Evolutionary conservation across 192 early-diverging fungal genomes (phyloP).

Genomic region (Coemansia sp.): DNA sequence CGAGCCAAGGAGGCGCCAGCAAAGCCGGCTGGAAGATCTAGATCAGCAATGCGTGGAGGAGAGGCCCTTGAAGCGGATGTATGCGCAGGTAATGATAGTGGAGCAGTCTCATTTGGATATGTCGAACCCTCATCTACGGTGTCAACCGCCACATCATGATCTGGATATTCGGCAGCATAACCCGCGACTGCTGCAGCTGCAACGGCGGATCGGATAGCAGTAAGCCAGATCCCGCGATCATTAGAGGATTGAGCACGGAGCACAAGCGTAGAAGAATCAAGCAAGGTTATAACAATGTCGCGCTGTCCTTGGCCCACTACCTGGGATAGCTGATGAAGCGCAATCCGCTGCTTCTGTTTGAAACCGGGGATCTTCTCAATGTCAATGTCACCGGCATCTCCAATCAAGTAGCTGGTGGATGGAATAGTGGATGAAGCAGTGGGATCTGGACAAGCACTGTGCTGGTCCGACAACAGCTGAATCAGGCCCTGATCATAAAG

Average conservation of each 20-base stretch:
- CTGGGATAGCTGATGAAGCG: conserved; percentile 14
- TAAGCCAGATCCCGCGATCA: conserved; percentile 32
- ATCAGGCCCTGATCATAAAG: conserved; percentile 28
- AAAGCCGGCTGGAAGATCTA: neutral
- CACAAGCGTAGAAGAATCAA: conserved; percentile 17
- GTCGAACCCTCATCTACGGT: neutral
- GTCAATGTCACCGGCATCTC: conserved; percentile 20
- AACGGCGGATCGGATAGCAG: conserved; percentile 11
- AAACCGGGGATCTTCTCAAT: neutral
- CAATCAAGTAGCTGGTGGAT: conserved; percentile 18
- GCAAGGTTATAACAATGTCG: conserved; percentile 27
- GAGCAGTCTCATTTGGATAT: conserved; percentile 1
- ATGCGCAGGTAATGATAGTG: neutral
- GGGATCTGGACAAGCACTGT: neutral
- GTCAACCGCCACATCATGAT: neutral
- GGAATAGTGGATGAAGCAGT: neutral
- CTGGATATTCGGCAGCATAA: conserved; percentile 2
- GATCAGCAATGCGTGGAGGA: neutral
- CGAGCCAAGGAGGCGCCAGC: neutral
- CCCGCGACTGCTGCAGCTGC: conserved; percentile 4
- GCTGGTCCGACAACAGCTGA: conserved; percentile 22
- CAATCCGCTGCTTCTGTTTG: conserved; percentile 29
- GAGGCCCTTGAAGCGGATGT: neutral
- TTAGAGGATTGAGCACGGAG: conserved; percentile 28
- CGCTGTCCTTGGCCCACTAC: conserved; percentile 24